Base-by-base conservation (phyloP, 352 stramenopile genomes). In the Phytophthora chlamydospora region DNA sequence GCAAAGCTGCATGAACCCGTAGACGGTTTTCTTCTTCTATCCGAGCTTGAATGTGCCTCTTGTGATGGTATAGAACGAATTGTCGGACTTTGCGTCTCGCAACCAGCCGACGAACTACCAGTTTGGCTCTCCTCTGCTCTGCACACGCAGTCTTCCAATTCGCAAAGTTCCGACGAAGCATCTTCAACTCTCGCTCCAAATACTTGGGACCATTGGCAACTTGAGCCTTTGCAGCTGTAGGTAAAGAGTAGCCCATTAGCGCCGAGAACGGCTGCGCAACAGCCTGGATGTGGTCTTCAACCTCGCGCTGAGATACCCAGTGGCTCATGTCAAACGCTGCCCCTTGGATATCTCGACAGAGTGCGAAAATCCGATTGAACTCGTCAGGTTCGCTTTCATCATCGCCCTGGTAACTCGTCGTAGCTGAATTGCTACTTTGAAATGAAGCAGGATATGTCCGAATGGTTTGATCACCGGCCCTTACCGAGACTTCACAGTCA, bases 111-210 rank as follows among this genome's bases (percentile, higher is more conserved):
- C 63, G 68, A 36, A 86, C 45, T 4, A 59, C n/a, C n/a, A 39
- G 11, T 27, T 70, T 76, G 5, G 65, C 58, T 45, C 44, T 34
- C 38, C 50, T 62, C 32, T 69, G 68, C 9, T 71, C 24, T 5
- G 42, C 10, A 17, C 68, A 52, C 13, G 61, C 67, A 2, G 56
- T 39, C 13, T 58, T 70, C 83, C 83, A 91, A 2, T 45, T 57
- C 1, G 57, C 50, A 13, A 89, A 78, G 43, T 75, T 86, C 6
- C 83, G 78, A 11, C 80, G 78, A 27, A 91, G 58, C 60, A 84
- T 78, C 52, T 91, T 91, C 41, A 91, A 58, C 36, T 91, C 83
- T 8, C 76, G 64, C 50, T 91, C 76, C 41, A 90, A 42, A 47
- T 76, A 91, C 21, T 67, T 62, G 1, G 68, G 68, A 1, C 38